Percentiles rank a stretch among this genome's conserved stretches.
These are phyloP conservation scores for Clarireedia monteithiana DNA, from an alignment of 2,329 filamentous ascomycete species.

Conservation along the genomic window DNA sequence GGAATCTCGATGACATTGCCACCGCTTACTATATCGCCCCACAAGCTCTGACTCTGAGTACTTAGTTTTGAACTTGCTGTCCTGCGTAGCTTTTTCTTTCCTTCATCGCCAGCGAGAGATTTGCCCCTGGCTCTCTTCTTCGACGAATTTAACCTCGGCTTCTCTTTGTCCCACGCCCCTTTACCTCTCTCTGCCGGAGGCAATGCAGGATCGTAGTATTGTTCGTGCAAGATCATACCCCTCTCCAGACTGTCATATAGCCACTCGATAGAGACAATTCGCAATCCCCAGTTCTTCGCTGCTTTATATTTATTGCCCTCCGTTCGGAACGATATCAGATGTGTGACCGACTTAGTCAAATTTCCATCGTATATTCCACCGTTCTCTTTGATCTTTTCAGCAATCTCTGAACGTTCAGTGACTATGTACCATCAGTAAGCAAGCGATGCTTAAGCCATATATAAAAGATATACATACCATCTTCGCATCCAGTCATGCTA, in stretches of 20 bases:
- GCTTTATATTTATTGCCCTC: slow-evolving; percentile 86
- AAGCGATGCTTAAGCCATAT: slow-evolving; percentile 17
- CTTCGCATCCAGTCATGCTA: slow-evolving; percentile 63
- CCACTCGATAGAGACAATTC: slow-evolving; percentile 78
- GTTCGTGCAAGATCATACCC: slow-evolving; percentile 86
- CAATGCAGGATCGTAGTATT: slow-evolving; percentile 70
- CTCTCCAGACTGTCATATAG: slow-evolving; percentile 73
- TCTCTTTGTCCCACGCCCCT: slow-evolving; percentile 63
- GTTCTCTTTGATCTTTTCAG: slow-evolving; percentile 54
- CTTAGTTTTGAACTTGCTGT: slow-evolving; percentile 79
- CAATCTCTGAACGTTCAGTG: slow-evolving; percentile 60
- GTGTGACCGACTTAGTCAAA: slow-evolving; percentile 76
- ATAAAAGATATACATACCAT: slow-evolving; percentile 40
- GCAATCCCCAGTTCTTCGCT: slow-evolving; percentile 75
- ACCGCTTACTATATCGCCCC: slow-evolving; percentile 73
- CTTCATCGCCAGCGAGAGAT: slow-evolving; percentile 42
- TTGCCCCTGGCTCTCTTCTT: slow-evolving; percentile 54
- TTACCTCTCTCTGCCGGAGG: slow-evolving; percentile 64
- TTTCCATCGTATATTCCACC: slow-evolving; percentile 85
- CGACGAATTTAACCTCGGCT: slow-evolving; percentile 38
- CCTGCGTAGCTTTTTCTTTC: slow-evolving; percentile 75
- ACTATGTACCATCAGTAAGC: slow-evolving; percentile 33
- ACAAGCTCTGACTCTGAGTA: slow-evolving; percentile 75
- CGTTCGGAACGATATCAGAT: slow-evolving; percentile 73
- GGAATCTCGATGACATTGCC: slow-evolving; percentile 23